phyloP scores from a whole-genome alignment of 73 alveolate species.

The Blepharisma japonicum region DNA sequence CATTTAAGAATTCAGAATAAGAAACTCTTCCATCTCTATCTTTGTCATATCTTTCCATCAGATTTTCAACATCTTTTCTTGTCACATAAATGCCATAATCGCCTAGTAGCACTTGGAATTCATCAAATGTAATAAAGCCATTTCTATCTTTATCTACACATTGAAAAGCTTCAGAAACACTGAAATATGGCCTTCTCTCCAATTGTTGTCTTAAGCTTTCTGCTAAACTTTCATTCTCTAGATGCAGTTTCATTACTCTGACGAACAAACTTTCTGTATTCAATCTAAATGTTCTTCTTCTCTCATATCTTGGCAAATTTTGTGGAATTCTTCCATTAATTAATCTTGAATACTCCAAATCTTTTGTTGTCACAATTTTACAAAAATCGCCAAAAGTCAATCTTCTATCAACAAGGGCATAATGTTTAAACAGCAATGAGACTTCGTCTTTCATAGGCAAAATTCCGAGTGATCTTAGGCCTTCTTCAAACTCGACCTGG shows the following conservation, averaged over 20 bases:
- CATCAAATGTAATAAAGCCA: slow-evolving; percentile 45
- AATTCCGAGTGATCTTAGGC: slow-evolving; percentile 32
- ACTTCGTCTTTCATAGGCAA: slow-evolving; percentile 50
- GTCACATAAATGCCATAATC: slow-evolving; percentile 37
- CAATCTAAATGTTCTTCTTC: slow-evolving; percentile 32
- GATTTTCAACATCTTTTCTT: slow-evolving; percentile 31
- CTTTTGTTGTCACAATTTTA: slow-evolving; percentile 41
- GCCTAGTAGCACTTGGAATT: slow-evolving; percentile 36
- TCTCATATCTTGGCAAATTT: slow-evolving; percentile 28
- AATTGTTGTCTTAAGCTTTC: slow-evolving; percentile 34
- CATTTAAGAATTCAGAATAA: slow-evolving; percentile 49
- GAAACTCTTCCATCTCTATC: slow-evolving; percentile 49
- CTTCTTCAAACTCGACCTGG: slow-evolving; percentile 39
- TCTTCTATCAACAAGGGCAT: slow-evolving; percentile 39
- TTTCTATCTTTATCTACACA: slow-evolving; percentile 41
- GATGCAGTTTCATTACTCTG: slow-evolving; percentile 31
- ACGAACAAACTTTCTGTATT: slow-evolving; percentile 30
- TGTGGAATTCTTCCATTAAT: slow-evolving; percentile 31
- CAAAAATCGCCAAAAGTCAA: slow-evolving; percentile 47
- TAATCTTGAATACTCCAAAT: slow-evolving; percentile 33
- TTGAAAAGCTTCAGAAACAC: slow-evolving; percentile 41
- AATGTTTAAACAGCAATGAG: slow-evolving; percentile 42
- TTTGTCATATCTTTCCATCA: slow-evolving; percentile 44
- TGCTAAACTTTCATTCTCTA: slow-evolving; percentile 33
- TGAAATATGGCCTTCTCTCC: slow-evolving; percentile 38